Conservation (phyloP, 2,329 filamentous ascomycete genomes). For the Pleoardoris graminearum region DNA sequence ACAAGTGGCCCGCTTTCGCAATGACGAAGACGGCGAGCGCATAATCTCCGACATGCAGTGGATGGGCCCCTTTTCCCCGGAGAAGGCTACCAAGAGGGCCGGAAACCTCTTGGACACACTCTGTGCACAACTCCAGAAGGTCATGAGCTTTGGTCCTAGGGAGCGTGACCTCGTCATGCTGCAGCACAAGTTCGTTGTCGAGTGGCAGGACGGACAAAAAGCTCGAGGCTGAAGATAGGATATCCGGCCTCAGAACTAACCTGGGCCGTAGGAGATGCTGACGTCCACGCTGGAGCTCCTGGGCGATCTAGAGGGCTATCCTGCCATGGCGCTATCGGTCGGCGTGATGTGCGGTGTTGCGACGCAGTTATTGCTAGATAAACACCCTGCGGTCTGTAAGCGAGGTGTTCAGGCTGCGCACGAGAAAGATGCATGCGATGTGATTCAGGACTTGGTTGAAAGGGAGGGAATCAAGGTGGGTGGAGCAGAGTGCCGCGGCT, state of each 20-base stretch:
- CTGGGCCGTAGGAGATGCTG: slow-evolving; percentile 7
- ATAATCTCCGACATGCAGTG: slow-evolving; percentile 13
- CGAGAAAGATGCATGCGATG: slow-evolving; percentile 5
- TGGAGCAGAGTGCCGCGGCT: slow-evolving; percentile 26
- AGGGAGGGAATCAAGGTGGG: slow-evolving; percentile 6
- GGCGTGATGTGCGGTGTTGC: slow-evolving; percentile 13
- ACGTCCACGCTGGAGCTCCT: slow-evolving; percentile 12
- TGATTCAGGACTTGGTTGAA: slow-evolving; percentile 3
- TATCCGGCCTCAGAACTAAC: neutral
- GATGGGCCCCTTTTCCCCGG: slow-evolving; percentile 14
- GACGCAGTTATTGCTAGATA: slow-evolving; percentile 11
- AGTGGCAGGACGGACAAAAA: slow-evolving; percentile 6
- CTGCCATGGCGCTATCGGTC: slow-evolving; percentile 7
- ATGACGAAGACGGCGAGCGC: slow-evolving; percentile 8
- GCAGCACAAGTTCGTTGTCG: slow-evolving; percentile 14
- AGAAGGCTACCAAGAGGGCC: slow-evolving; percentile 7
- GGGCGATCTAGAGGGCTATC: slow-evolving; percentile 10
- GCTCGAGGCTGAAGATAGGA: slow-evolving; percentile 4
- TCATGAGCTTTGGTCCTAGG: slow-evolving; percentile 10
- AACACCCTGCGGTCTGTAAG: slow-evolving; percentile 11
- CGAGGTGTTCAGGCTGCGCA: slow-evolving; percentile 9
- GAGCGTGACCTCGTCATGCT: slow-evolving; percentile 10
- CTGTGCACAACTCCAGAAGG: slow-evolving; percentile 12
- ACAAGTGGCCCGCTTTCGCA: slow-evolving; percentile 5
- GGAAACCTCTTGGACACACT: slow-evolving; percentile 15